phyloP scores from a whole-genome alignment of 75 land plant species.

The Selaginella tamariscina region DNA sequence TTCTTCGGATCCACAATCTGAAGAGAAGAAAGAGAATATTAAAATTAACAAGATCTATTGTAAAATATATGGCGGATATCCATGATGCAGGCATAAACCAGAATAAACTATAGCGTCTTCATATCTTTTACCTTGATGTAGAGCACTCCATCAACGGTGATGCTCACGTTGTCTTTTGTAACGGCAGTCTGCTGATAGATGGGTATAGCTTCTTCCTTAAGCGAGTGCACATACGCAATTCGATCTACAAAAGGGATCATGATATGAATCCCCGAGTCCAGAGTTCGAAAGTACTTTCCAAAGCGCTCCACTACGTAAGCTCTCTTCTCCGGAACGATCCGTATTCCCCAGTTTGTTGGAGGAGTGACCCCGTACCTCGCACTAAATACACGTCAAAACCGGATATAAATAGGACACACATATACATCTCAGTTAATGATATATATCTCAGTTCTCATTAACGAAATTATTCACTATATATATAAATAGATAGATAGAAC shows the following conservation, averaged over 20 bases:
- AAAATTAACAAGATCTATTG: too few relatives aligned
- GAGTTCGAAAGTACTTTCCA: constrained; percentile 69
- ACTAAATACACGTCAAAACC: too few relatives aligned
- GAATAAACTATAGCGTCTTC: background rate
- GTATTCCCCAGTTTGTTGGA: constrained; percentile 83
- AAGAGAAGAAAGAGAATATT: constrained; percentile 2
- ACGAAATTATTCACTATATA: too few relatives aligned
- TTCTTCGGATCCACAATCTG: constrained; percentile 76
- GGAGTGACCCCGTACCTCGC: constrained; percentile 41
- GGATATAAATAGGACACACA: too few relatives aligned
- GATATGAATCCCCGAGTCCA: constrained; percentile 71
- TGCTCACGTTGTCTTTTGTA: constrained; percentile 91
- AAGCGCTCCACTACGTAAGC: constrained; percentile 84
- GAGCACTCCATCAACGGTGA: constrained; percentile 78
- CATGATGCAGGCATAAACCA: background rate
- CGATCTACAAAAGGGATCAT: constrained; percentile 74
- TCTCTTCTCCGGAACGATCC: constrained; percentile 84
- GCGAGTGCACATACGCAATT: constrained; percentile 88
- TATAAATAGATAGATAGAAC: too few relatives aligned
- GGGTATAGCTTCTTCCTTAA: constrained; percentile 90
- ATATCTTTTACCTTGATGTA: constrained; percentile 51
- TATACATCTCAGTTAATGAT: too few relatives aligned
- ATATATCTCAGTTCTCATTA: too few relatives aligned
- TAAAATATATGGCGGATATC: too few relatives aligned
- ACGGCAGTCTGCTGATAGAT: constrained; percentile 87